Evolutionary conservation across 768 basidiomycete genomes (phyloP).

Genomic region (Phanerodontia chrysosporium): DNA sequence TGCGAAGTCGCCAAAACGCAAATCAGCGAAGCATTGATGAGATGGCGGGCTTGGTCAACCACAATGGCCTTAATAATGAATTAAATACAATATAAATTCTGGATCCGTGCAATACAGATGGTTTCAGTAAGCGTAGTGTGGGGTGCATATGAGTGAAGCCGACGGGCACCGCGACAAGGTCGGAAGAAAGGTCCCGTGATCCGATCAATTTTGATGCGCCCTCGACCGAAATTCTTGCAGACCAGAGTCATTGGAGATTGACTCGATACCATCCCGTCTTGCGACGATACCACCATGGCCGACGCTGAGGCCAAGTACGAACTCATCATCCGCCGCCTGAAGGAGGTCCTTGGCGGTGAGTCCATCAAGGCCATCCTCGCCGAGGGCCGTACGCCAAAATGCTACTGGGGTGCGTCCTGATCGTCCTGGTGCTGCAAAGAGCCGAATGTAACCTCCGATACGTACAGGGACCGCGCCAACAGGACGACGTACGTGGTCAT

Average conservation of each 20-base stretch:
- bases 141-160: no score
- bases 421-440: neutral
- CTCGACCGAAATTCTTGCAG: neutral
- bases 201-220: neutral
- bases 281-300: slow-evolving; percentile 23
- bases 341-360: slow-evolving; percentile 87
- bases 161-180: no score
- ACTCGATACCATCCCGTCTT: neutral
- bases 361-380: slow-evolving; percentile 73
- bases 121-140: no score
- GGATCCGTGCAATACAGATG: no score
- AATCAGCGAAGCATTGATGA: no score
- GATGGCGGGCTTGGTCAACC: no score
- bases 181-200: neutral
- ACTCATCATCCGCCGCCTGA: slow-evolving; percentile 79
- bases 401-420: slow-evolving; percentile 81
- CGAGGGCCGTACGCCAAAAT: slow-evolving; percentile 68
- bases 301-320: slow-evolving; percentile 55
- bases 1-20: no score
- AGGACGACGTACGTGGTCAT: slow-evolving; percentile 71
- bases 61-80: no score
- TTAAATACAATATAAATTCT: no score
- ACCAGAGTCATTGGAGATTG: neutral
- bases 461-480: slow-evolving; percentile 84
- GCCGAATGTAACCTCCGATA: neutral